Percentiles rank a stretch among this genome's conserved stretches.
Conservation (phyloP, 2,329 filamentous ascomycete genomes). For the Hyphodiscus sp. region DNA sequence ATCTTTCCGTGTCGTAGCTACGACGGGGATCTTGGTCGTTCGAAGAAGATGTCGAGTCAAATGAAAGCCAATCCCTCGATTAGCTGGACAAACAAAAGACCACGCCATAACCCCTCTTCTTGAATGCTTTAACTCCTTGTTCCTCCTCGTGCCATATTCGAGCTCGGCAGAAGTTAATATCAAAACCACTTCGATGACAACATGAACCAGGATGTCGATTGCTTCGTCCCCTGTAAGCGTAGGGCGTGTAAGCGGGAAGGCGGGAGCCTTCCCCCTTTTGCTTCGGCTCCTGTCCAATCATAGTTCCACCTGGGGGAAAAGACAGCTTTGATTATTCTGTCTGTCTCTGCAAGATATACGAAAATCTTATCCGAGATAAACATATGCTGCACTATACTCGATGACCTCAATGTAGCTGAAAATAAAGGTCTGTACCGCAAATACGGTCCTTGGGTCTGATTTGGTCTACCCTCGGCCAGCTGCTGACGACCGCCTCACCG, state of each 20-base stretch:
- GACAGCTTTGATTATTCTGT: background rate
- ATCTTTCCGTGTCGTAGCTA: constrained; percentile 53
- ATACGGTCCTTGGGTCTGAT: too few species aligned
- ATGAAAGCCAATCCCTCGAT: constrained; percentile 56
- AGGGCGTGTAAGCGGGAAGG: constrained; percentile 10
- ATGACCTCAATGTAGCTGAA: too few species aligned
- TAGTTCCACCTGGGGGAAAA: background rate
- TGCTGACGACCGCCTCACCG: too few species aligned
- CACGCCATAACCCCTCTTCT: constrained; percentile 21
- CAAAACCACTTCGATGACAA: constrained; percentile 4
- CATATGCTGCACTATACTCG: too few species aligned
- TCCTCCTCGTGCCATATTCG: background rate
- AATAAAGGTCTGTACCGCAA: too few species aligned
- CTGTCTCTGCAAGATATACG: too few species aligned
- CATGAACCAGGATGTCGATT: constrained; percentile 11
- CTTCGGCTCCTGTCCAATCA: background rate
- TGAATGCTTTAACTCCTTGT: background rate
- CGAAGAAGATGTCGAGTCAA: constrained; percentile 51
- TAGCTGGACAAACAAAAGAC: constrained; percentile 49
- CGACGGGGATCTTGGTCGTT: constrained; percentile 50
- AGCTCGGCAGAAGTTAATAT: background rate
- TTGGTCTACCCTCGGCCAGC: too few species aligned
- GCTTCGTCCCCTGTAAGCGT: background rate
- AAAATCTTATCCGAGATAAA: too few species aligned
- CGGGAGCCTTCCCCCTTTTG: background rate